These are phyloP conservation scores for Coniferiporia sulphurascens DNA, from an alignment of 1,284 basidiomycete genomes.

Conservation along the genomic window DNA sequence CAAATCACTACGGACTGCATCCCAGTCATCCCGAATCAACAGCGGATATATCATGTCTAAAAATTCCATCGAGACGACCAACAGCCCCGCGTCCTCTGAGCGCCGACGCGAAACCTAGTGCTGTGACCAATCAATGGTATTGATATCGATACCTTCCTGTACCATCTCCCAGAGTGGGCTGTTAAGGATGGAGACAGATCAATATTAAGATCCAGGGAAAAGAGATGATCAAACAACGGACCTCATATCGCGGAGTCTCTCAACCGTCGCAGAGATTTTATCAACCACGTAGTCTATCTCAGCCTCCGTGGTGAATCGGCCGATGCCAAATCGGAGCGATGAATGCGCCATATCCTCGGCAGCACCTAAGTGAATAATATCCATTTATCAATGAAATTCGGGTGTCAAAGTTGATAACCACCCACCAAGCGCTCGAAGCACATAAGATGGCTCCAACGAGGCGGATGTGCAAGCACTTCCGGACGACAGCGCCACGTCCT, in stretches of 20 bases:
- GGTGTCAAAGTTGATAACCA: slow-evolving; percentile 15
- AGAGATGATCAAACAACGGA: slow-evolving; percentile 22
- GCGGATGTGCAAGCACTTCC: slow-evolving; percentile 99
- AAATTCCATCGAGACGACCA: not conserved
- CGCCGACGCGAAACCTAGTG: slow-evolving; percentile 32
- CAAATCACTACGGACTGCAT: not conserved
- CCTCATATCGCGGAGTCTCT: slow-evolving; percentile 69
- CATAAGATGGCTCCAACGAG: slow-evolving; percentile 97
- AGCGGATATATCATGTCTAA: not conserved
- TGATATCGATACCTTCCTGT: slow-evolving; percentile 94
- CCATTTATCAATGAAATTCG: not conserved
- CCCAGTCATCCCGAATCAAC: not conserved
- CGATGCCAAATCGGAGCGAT: slow-evolving; percentile 95
- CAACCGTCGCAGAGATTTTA: slow-evolving; percentile 86
- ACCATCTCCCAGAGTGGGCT: slow-evolving; percentile 98
- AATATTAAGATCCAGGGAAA: slow-evolving; percentile 1
- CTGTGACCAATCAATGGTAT: slow-evolving; percentile 88
- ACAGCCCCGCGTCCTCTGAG: not conserved
- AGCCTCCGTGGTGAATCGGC: slow-evolving; percentile 96
- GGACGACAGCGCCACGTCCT: slow-evolving; percentile 96
- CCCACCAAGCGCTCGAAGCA: slow-evolving; percentile 88
- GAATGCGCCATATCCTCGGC: slow-evolving; percentile 99
- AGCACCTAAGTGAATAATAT: slow-evolving; percentile 49
- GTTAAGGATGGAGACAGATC: slow-evolving; percentile 1
- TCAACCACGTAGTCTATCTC: slow-evolving; percentile 94